A percentile compares a stretch with the other conserved stretches of the same genome.
These are phyloP conservation scores for Solanum ossicruentum DNA, from an alignment of 257 asterid species.

Conservation along the genomic window DNA sequence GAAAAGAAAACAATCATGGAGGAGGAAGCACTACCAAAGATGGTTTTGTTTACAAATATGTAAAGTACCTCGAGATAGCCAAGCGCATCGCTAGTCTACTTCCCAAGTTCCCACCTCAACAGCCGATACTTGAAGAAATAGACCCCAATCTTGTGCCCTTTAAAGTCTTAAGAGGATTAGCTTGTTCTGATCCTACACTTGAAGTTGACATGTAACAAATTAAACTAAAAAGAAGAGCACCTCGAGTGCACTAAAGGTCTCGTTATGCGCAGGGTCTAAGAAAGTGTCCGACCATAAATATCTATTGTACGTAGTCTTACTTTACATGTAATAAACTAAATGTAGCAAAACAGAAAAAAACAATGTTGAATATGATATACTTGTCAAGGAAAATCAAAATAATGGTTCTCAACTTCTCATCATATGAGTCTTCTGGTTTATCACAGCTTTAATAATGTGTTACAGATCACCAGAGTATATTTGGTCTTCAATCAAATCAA, in stretches of 20 bases:
- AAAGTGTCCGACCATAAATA: too few relatives aligned
- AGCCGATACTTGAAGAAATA: slow-evolving; percentile 26
- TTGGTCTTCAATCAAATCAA: not conserved
- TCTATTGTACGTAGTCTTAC: too few relatives aligned
- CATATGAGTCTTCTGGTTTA: not conserved
- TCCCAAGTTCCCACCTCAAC: slow-evolving; percentile 22
- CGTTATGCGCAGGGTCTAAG: too few relatives aligned
- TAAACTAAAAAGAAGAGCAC: too few relatives aligned
- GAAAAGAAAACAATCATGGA: not conserved
- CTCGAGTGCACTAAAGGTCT: too few relatives aligned
- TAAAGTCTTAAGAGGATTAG: slow-evolving; percentile 3
- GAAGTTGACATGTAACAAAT: too few relatives aligned
- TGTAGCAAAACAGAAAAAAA: not conserved
- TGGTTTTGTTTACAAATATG: not conserved
- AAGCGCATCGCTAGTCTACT: slow-evolving; percentile 22
- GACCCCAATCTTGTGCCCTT: slow-evolving; percentile 26
- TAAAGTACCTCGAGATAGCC: slow-evolving; percentile 32
- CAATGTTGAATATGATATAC: not conserved
- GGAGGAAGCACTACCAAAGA: not conserved
- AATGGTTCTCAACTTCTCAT: not conserved
- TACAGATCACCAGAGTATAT: not conserved
- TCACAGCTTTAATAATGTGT: not conserved
- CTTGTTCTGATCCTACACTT: not conserved
- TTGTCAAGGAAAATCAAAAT: not conserved
- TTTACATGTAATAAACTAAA: not conserved